A percentile compares a stretch with the other conserved stretches of the same genome.
phyloP scores from a whole-genome alignment of 495 filamentous ascomycete species.

The Trichocladium uniseriatum region DNA sequence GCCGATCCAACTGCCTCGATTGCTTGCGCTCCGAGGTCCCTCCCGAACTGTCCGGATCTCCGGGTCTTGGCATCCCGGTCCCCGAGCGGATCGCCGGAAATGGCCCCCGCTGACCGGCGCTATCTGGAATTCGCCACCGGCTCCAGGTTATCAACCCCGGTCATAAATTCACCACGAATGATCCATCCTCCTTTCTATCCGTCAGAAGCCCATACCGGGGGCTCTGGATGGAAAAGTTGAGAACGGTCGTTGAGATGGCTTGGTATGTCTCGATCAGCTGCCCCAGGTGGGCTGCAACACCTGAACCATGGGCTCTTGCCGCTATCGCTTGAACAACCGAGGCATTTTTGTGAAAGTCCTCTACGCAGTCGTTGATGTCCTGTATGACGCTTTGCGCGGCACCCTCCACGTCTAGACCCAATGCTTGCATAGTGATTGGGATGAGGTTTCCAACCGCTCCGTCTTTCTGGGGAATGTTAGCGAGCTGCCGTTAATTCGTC shows the following conservation, averaged over 20 bases:
- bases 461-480: constrained; percentile 7
- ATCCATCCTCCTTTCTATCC: constrained; percentile 10
- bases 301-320: background rate
- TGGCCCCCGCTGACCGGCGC: background rate
- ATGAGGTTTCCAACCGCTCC: constrained; percentile 8
- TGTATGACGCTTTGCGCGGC: background rate
- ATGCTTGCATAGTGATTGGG: constrained; percentile 7
- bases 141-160: background rate
- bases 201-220: constrained; percentile 12
- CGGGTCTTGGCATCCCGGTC: background rate
- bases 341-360: constrained; percentile 1
- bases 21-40: too few relatives aligned
- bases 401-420: background rate
- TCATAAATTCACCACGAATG: constrained; percentile 9
- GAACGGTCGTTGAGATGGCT: constrained; percentile 7
- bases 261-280: constrained; percentile 7
- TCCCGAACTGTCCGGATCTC: background rate
- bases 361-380: background rate
- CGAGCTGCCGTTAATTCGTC: too few relatives aligned
- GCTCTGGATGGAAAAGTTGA: constrained; percentile 14
- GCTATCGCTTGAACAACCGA: background rate
- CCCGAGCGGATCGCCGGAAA: background rate
- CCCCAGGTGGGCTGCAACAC: background rate
- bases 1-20: too few relatives aligned
- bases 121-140: background rate